Evolutionary conservation across 768 basidiomycete species (phyloP).

Genomic region (Tulasnella sp.): DNA sequence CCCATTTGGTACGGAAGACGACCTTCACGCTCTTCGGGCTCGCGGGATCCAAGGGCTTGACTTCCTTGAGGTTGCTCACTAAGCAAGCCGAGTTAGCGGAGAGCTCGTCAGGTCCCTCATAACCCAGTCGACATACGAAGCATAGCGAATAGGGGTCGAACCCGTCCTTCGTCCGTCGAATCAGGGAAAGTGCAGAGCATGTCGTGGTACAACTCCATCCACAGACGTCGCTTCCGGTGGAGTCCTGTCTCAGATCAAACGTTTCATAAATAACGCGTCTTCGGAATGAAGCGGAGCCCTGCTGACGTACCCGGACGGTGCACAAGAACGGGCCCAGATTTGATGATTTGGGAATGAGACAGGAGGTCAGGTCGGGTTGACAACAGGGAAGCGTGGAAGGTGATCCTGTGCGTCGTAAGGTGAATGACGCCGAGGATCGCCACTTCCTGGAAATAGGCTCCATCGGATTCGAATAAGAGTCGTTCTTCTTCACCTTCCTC

Average conservation of each 20-base stretch:
- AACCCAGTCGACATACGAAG: slow-evolving; percentile 44
- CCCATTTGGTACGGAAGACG: slow-evolving; percentile 38
- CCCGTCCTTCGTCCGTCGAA: slow-evolving; percentile 52
- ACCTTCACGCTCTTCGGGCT: slow-evolving; percentile 46
- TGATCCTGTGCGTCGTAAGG: slow-evolving; percentile 60
- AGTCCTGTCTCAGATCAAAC: slow-evolving; percentile 37
- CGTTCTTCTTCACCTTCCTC: slow-evolving; percentile 47
- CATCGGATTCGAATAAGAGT: slow-evolving; percentile 54
- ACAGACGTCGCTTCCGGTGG: slow-evolving; percentile 50
- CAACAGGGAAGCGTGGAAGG: slow-evolving; percentile 62
- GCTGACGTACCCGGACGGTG: slow-evolving; percentile 39
- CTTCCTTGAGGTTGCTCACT: slow-evolving; percentile 51
- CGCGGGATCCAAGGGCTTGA: slow-evolving; percentile 48
- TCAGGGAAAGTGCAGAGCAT: slow-evolving; percentile 58
- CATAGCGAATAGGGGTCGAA: slow-evolving; percentile 52
- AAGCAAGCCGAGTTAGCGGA: slow-evolving; percentile 15
- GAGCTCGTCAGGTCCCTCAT: not conserved
- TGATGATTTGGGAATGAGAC: slow-evolving; percentile 41
- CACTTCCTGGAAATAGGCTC: slow-evolving; percentile 43
- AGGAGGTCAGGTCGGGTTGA: slow-evolving; percentile 43
- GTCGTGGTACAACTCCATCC: slow-evolving; percentile 60
- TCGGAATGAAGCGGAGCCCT: not conserved
- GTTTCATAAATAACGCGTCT: not conserved
- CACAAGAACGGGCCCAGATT: slow-evolving; percentile 50
- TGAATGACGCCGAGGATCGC: slow-evolving; percentile 53